phyloP scores from a whole-genome alignment of 192 early-diverging fungal species.

The Lobosporangium transversale region DNA sequence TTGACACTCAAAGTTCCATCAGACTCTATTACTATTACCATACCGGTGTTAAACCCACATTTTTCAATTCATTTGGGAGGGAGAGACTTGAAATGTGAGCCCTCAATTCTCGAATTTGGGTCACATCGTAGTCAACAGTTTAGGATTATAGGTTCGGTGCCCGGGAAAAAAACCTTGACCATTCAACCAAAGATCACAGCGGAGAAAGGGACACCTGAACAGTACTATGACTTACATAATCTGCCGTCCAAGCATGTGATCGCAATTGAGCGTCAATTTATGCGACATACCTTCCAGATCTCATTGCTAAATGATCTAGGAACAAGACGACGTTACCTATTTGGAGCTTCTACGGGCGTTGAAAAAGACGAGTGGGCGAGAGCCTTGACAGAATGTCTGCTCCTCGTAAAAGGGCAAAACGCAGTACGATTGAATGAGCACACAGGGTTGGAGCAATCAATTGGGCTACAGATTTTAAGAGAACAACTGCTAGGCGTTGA shows the following conservation, averaged over 20 bases:
- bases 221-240: constrained; percentile 55
- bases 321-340: constrained; percentile 47
- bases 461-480: constrained; percentile 61
- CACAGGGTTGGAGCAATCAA: constrained; percentile 52
- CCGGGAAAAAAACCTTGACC: constrained; percentile 70
- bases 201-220: constrained; percentile 59
- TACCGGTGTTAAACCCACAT: constrained; percentile 64
- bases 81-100: constrained; percentile 65
- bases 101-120: constrained; percentile 67
- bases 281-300: constrained; percentile 73
- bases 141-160: constrained; percentile 62
- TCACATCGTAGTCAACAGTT: constrained; percentile 60
- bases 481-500: constrained; percentile 55
- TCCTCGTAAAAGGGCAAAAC: constrained; percentile 35
- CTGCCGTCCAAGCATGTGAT: constrained; percentile 64
- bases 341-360: constrained; percentile 31
- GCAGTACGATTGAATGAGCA: constrained; percentile 48
- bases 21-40: constrained; percentile 61
- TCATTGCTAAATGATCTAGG: constrained; percentile 55
- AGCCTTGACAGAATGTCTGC: constrained; percentile 37
- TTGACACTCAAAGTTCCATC: constrained; percentile 66
- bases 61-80: constrained; percentile 69
- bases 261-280: constrained; percentile 70
- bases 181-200: constrained; percentile 49
- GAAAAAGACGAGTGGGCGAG: constrained; percentile 51